Conservation (phyloP, 208 protist species). For the Lotmaria passim region DNA sequence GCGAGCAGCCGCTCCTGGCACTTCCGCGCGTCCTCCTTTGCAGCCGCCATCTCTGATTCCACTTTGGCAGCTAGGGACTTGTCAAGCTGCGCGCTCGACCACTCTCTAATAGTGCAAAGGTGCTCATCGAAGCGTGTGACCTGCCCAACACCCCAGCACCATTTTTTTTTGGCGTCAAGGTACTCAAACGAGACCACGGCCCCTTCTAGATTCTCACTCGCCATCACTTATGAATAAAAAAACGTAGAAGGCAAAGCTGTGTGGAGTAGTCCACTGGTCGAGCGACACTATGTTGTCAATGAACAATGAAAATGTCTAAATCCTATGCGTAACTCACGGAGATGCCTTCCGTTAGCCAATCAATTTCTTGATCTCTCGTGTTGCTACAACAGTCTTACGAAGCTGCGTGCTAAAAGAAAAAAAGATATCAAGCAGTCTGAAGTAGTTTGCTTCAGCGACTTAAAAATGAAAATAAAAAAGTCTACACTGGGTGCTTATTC, state of each 20-base stretch:
- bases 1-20: constrained; percentile 23
- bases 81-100: constrained; percentile 16
- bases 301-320: constrained; percentile 3
- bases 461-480: background rate
- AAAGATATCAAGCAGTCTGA: background rate
- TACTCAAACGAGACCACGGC: constrained; percentile 32
- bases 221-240: too few relatives aligned
- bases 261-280: background rate
- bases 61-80: constrained; percentile 2
- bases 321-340: background rate
- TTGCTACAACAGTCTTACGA: too few relatives aligned
- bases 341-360: background rate
- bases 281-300: constrained; percentile 3
- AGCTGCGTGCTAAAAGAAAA: too few relatives aligned
- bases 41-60: constrained; percentile 13
- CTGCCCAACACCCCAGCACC: constrained; percentile 21
- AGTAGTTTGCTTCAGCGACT: background rate
- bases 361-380: background rate
- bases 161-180: constrained; percentile 29
- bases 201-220: constrained; percentile 4
- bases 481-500: constrained; percentile 13
- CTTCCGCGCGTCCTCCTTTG: constrained; percentile 19
- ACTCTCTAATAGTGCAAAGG: constrained; percentile 24
- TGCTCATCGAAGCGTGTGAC: constrained; percentile 26
- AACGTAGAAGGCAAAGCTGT: too few relatives aligned